phyloP scores from a whole-genome alignment of 1,139 yeast genomes.

The Hansenula lynferdii region DNA sequence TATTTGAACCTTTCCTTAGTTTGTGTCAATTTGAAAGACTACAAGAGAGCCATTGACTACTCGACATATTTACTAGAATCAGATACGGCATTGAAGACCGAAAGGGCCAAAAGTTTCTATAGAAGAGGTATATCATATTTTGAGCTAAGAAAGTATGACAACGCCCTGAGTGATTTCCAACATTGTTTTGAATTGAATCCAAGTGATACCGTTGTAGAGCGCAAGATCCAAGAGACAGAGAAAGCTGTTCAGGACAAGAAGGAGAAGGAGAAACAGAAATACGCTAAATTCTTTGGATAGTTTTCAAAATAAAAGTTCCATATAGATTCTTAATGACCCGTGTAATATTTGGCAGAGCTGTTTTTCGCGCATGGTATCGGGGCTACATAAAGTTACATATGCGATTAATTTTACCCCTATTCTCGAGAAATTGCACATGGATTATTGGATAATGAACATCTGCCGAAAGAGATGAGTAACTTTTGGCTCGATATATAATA shows the following conservation, averaged over 20 bases:
- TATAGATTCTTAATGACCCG: neutral
- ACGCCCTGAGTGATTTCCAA: constrained; percentile 42
- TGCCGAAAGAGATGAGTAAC: no score
- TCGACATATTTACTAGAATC: constrained; percentile 52
- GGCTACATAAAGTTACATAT: no score
- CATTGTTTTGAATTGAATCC: constrained; percentile 42
- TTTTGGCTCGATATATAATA: no score
- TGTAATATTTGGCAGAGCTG: neutral
- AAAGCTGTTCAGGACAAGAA: constrained; percentile 36
- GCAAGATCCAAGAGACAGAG: constrained; percentile 39
- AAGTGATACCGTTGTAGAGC: constrained; percentile 43
- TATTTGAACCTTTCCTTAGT: constrained; percentile 58
- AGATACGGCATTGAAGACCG: constrained; percentile 33
- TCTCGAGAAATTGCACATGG: no score
- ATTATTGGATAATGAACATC: no score
- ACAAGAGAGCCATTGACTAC: constrained; percentile 43
- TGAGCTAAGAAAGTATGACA: constrained; percentile 40
- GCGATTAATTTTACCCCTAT: no score
- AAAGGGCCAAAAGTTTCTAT: constrained; percentile 57
- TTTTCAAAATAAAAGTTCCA: neutral
- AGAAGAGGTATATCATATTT: constrained; percentile 51
- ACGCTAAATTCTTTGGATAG: constrained; percentile 49
- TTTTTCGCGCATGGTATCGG: no score
- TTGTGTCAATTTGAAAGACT: constrained; percentile 42
- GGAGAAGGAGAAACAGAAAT: constrained; percentile 45